A percentile compares a stretch with the other conserved stretches of the same genome.
Evolutionary conservation across 1,139 yeast species (phyloP).

Genomic region (Hemisphaericaspora xylofermentans): DNA sequence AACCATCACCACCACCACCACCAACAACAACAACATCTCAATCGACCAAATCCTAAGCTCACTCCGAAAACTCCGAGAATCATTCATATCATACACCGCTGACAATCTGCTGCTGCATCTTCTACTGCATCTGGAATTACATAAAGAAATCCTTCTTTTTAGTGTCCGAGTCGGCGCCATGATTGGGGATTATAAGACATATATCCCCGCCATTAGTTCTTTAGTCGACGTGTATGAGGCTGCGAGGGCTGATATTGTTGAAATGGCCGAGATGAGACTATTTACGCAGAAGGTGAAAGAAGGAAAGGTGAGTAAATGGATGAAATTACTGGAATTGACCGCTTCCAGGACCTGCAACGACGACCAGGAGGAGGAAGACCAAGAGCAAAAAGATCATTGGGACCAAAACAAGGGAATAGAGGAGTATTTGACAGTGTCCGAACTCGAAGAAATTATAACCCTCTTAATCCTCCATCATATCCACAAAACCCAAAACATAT

Average conservation of each 20-base stretch:
- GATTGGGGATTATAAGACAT: conserved; percentile 56
- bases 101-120: too few relatives aligned
- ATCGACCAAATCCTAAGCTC: conserved; percentile 30
- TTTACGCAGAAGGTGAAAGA: too few relatives aligned
- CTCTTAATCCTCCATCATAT: conserved; percentile 47
- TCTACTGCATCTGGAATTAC: too few relatives aligned
- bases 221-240: too few relatives aligned
- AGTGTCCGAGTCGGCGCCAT: conserved; percentile 49
- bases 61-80: conserved; percentile 53
- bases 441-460: conserved; percentile 38
- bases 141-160: conserved; percentile 47
- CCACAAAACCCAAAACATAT: conserved; percentile 43
- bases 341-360: too few relatives aligned
- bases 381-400: too few relatives aligned
- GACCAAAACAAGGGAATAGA: conserved; percentile 6
- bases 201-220: conserved; percentile 51
- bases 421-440: too few relatives aligned
- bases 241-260: too few relatives aligned
- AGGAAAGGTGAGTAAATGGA: too few relatives aligned
- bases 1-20: conserved; percentile 5
- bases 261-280: too few relatives aligned
- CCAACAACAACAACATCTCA: conserved; percentile 6
- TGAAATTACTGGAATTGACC: too few relatives aligned
- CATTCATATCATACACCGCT: conserved; percentile 38
- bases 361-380: too few relatives aligned